phyloP scores from a whole-genome alignment of 2,329 filamentous ascomycete genomes.

The Sporothrix phasma region DNA sequence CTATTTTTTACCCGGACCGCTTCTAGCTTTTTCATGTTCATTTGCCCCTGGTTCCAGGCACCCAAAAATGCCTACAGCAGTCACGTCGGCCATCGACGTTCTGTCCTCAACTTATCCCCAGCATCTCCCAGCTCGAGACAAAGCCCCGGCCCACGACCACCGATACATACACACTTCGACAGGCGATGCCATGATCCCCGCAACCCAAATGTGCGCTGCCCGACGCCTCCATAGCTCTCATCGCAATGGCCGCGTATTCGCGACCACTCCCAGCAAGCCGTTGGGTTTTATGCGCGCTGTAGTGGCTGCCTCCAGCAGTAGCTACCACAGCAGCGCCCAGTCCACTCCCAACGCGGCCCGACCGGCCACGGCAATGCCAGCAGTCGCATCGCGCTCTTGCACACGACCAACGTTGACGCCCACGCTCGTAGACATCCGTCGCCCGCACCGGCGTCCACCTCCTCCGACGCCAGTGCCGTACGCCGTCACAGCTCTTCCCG shows the following conservation, averaged over 20 bases:
- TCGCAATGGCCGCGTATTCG: slow-evolving; percentile 2
- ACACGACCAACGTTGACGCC: not conserved
- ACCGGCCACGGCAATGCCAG: not conserved
- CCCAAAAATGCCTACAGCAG: not conserved
- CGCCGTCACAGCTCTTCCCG: slow-evolving; percentile 4
- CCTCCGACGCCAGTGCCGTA: not conserved
- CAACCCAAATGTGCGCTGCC: slow-evolving; percentile 18
- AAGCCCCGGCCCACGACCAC: not conserved
- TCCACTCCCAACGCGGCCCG: not conserved
- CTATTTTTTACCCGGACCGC: not conserved
- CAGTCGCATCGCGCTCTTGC: not conserved
- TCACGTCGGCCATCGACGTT: no score
- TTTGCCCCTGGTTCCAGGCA: not conserved
- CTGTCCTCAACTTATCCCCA: not conserved
- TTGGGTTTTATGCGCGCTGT: not conserved
- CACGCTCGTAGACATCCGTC: no score
- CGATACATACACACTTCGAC: not conserved
- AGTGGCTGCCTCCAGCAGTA: not conserved
- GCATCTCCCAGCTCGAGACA: not conserved
- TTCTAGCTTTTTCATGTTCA: not conserved
- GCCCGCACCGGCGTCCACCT: not conserved
- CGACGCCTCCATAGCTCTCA: slow-evolving; percentile 12
- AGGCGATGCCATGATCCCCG: slow-evolving; percentile 19
- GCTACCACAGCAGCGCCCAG: not conserved
- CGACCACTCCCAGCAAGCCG: not conserved